Conservation (phyloP, 2,329 filamentous ascomycete species). For the Colletotrichum sp. region DNA sequence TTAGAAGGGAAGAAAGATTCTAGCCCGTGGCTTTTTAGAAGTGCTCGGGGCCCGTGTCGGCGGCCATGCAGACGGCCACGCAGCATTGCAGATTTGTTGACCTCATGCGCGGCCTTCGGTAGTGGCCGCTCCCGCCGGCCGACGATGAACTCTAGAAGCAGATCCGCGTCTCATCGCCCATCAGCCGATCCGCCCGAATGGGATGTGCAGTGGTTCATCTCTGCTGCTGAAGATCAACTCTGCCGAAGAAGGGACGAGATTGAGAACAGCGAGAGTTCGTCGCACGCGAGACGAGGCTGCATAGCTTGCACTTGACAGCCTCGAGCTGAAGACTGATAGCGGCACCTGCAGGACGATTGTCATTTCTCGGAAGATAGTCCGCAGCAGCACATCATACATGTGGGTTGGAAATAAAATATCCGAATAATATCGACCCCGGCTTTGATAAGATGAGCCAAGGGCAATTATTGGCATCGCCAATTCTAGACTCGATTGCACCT, state of each 20-base stretch:
- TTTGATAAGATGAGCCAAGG: neutral
- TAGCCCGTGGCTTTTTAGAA: neutral
- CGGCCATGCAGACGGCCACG: neutral
- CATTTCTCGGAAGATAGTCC: constrained; percentile 1
- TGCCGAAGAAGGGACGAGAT: neutral
- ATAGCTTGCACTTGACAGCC: neutral
- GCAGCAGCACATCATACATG: neutral
- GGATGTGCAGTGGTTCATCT: neutral
- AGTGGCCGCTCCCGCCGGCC: neutral
- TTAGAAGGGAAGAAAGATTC: too few species aligned
- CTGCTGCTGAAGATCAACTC: neutral
- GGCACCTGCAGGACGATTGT: neutral
- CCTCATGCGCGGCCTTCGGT: neutral
- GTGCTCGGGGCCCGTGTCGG: neutral
- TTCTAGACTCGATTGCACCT: neutral
- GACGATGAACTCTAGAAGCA: neutral
- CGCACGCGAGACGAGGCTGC: neutral
- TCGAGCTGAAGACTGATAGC: neutral
- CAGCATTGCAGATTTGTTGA: neutral
- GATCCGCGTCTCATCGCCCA: neutral
- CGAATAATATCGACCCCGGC: constrained; percentile 9
- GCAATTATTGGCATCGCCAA: neutral
- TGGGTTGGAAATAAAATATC: constrained; percentile 6
- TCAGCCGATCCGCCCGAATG: neutral
- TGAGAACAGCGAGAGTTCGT: neutral